Conservation (phyloP, 2,329 filamentous ascomycete genomes). For the Colletotrichum liriopes region DNA sequence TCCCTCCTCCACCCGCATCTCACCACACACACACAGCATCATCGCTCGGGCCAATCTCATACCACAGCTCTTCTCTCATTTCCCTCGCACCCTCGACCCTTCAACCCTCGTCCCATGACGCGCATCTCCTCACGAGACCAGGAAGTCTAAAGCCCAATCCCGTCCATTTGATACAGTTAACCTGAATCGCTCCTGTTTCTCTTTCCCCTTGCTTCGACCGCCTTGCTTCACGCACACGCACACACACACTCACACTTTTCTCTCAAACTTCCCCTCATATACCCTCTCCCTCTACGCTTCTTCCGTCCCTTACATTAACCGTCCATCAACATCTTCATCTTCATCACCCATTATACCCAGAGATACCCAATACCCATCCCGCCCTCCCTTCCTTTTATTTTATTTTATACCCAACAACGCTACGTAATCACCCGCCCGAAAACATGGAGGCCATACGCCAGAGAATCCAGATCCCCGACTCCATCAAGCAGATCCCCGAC, state of each 20-base stretch:
- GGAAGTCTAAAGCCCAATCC: constrained; percentile 30
- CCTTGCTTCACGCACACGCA: constrained; percentile 9
- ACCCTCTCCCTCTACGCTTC: constrained; percentile 1
- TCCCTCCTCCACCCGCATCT: background rate
- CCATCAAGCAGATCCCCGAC: constrained; percentile 38
- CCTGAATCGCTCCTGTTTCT: constrained; percentile 28
- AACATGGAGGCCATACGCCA: constrained; percentile 35
- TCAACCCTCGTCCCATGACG: constrained; percentile 19
- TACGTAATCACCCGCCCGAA: constrained; percentile 2
- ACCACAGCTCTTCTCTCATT: constrained; percentile 15
- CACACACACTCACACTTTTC: background rate
- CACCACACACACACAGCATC: background rate
- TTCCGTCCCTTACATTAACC: constrained; percentile 7
- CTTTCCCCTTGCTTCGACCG: background rate
- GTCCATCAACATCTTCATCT: background rate
- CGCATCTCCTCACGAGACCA: constrained; percentile 28
- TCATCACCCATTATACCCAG: constrained; percentile 14
- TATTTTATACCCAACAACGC: constrained; percentile 1
- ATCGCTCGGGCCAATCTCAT: constrained; percentile 16
- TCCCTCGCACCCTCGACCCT: background rate
- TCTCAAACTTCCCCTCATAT: constrained; percentile 1
- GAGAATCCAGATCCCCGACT: constrained; percentile 35
- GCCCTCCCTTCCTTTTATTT: background rate
- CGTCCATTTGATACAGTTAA: constrained; percentile 27
- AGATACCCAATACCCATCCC: constrained; percentile 15